These are phyloP conservation scores for Ogataea parapolymorpha DNA, from an alignment of 805 yeast species.

Conservation along the genomic window DNA sequence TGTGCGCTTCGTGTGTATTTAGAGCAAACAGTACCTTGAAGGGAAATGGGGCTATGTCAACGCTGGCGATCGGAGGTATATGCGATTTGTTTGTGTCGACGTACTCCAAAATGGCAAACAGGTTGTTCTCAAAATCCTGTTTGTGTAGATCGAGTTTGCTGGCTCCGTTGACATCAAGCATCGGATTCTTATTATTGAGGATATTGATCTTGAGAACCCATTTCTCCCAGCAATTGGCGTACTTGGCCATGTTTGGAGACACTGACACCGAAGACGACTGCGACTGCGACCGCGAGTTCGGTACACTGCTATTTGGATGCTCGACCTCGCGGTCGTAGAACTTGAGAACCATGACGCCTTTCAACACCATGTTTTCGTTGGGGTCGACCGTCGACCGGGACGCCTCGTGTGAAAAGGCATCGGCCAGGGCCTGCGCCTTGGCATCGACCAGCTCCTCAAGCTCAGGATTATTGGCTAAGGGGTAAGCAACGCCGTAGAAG, in stretches of 20 bases:
- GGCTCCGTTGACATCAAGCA: constrained; percentile 14
- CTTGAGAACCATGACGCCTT: constrained; percentile 33
- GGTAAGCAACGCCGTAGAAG: constrained; percentile 58
- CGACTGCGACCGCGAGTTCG: constrained; percentile 15
- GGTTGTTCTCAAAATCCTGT: constrained; percentile 37
- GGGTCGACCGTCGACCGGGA: constrained; percentile 3
- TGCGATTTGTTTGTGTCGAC: constrained; percentile 59
- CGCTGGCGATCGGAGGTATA: constrained; percentile 70
- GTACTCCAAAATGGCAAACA: constrained; percentile 47
- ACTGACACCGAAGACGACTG: constrained; percentile 18
- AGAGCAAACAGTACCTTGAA: constrained; percentile 36
- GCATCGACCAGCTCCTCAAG: constrained; percentile 42
- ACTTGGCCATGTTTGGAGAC: constrained; percentile 34
- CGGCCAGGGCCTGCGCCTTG: constrained; percentile 32
- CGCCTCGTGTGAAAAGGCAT: constrained; percentile 20
- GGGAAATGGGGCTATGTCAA: constrained; percentile 66
- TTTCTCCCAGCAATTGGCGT: constrained; percentile 59
- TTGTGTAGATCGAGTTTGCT: constrained; percentile 27
- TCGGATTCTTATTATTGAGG: constrained; percentile 25
- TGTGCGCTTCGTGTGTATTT: constrained; percentile 24
- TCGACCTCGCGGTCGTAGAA: constrained; percentile 36
- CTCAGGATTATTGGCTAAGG: constrained; percentile 45
- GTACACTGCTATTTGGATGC: constrained; percentile 9
- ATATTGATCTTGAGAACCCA: constrained; percentile 59
- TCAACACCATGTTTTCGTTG: constrained; percentile 19